phyloP scores from a whole-genome alignment of 345 rosid genomes.

The Hibiscus mutabilis region DNA sequence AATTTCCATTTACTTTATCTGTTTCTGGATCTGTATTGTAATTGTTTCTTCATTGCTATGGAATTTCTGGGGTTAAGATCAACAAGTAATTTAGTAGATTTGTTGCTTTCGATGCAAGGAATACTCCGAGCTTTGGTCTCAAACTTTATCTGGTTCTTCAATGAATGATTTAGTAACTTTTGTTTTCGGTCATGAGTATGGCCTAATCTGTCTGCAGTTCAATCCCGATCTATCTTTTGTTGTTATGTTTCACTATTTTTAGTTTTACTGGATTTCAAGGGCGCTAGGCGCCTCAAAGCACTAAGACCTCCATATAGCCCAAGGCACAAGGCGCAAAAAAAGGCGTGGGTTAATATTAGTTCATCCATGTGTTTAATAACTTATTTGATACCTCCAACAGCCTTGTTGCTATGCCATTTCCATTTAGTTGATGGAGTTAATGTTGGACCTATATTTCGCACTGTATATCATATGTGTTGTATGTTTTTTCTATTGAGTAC shows the following conservation, averaged over 20 bases:
- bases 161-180: not conserved
- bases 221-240: not conserved
- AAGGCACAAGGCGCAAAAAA: no score
- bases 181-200: not conserved
- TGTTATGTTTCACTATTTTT: not conserved
- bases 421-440: not conserved
- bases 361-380: not conserved
- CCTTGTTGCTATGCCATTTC: not conserved
- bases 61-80: not conserved
- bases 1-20: not conserved
- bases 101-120: not conserved
- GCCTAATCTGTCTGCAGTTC: not conserved
- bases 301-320: no score
- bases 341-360: not conserved
- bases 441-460: not conserved
- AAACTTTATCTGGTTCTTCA: not conserved
- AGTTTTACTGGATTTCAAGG: not conserved
- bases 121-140: not conserved
- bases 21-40: not conserved
- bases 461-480: not conserved
- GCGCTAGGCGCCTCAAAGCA: no score
- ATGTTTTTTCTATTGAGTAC: not conserved
- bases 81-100: not conserved
- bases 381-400: constrained; percentile 1
- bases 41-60: not conserved